phyloP scores from a whole-genome alignment of 179 eudicot species.

The Carnegiea gigantea region DNA sequence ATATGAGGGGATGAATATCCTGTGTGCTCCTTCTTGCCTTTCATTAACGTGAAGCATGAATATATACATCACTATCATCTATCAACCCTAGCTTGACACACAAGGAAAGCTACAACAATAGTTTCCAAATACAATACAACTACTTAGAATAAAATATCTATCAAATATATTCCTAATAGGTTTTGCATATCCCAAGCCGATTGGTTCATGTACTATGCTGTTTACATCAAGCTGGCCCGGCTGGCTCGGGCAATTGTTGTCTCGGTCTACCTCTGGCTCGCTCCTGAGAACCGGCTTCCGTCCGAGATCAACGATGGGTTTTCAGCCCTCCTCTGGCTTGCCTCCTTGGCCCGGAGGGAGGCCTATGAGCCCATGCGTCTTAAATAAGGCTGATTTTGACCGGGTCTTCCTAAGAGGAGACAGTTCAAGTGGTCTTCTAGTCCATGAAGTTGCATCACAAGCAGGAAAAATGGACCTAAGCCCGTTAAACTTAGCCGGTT shows the following conservation, averaged over 20 bases:
- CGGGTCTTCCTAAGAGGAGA: conserved; percentile 74
- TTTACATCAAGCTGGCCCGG: conserved; percentile 54
- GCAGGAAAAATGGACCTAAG: conserved; percentile 40
- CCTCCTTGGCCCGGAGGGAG: conserved; percentile 34
- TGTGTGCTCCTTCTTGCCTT: too few relatives aligned
- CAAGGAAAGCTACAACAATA: too few relatives aligned
- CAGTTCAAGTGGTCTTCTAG: conserved; percentile 73
- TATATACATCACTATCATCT: too few relatives aligned
- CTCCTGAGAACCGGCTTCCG: conserved; percentile 79
- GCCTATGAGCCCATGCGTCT: conserved; percentile 38
- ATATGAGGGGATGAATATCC: too few relatives aligned
- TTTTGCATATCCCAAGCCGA: conserved; percentile 63
- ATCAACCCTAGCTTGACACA: too few relatives aligned
- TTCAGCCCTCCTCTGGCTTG: conserved; percentile 61
- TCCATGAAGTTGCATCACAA: conserved; percentile 60
- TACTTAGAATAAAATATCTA: too few relatives aligned
- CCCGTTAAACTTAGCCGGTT: conserved; percentile 53
- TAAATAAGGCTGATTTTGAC: conserved; percentile 41
- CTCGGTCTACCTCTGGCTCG: conserved; percentile 59
- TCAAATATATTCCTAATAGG: conserved; percentile 11
- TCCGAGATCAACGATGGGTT: conserved; percentile 55
- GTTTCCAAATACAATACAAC: too few relatives aligned
- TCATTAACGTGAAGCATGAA: too few relatives aligned
- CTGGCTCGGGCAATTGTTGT: conserved; percentile 37
- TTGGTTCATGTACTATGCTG: conserved; percentile 63